Percentiles rank a stretch among this genome's conserved stretches.
Conservation (phyloP, 2,329 filamentous ascomycete genomes). For the Colletotrichum sp. region DNA sequence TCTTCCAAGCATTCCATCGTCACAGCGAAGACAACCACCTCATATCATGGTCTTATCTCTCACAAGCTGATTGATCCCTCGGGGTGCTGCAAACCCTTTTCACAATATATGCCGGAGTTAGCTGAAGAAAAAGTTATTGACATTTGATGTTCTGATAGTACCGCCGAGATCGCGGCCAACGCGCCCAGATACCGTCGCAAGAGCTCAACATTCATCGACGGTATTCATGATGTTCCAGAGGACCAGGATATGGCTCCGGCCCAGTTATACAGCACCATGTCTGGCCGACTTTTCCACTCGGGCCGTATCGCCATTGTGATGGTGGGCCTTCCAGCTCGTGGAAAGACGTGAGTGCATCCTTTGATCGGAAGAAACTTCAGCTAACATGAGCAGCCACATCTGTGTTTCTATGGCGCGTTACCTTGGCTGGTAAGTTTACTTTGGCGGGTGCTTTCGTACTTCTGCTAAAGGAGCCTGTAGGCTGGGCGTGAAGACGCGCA, state of each 20-base stretch:
- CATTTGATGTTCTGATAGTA: conserved; percentile 54
- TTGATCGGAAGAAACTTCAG: not conserved
- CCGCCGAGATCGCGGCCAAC: conserved; percentile 89
- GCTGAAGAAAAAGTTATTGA: conserved; percentile 31
- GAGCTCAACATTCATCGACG: conserved; percentile 96
- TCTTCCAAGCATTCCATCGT: not conserved
- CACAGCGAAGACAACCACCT: not conserved
- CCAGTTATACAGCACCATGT: conserved; percentile 98
- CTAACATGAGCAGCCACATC: conserved; percentile 69
- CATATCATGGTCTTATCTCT: not conserved
- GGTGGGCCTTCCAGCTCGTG: conserved; percentile 91
- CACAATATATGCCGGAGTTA: conserved; percentile 12
- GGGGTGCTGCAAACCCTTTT: not conserved
- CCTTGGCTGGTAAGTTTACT: conserved; percentile 74
- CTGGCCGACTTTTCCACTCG: conserved; percentile 94
- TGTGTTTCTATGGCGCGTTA: conserved; percentile 96
- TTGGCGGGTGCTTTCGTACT: not conserved
- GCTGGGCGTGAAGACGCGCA: conserved; percentile 97
- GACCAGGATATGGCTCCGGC: conserved; percentile 86
- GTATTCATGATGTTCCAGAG: conserved; percentile 90
- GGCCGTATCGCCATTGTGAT: conserved; percentile 97
- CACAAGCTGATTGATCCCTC: not conserved
- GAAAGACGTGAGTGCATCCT: conserved; percentile 76
- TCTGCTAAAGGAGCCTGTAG: conserved; percentile 40
- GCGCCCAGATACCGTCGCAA: conserved; percentile 88